Evolutionary conservation across 176 grass and related monocot genomes (phyloP), one percentile per base, ranked within the genome.

Genomic region (Carex pumila): DNA sequence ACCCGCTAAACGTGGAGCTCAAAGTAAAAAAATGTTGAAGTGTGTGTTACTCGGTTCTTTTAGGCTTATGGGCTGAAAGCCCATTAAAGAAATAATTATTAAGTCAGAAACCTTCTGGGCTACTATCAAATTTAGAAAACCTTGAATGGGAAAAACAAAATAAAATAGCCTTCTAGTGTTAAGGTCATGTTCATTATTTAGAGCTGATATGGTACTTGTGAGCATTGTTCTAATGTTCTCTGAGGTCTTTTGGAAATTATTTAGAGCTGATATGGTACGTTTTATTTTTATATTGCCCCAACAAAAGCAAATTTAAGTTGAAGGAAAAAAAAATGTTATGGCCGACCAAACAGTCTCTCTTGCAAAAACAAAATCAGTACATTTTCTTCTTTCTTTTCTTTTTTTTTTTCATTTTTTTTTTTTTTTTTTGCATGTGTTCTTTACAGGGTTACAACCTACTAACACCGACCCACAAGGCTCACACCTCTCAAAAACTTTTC

Each of bases 391-490:
- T 6, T 2, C 8, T 32, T 14, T 62, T 80, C 25, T 25, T 61
- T 50, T 30, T 49, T 50, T 4, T 39, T 49, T 39, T 0, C 12
- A 14, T 30, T 62, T 80, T 61, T 49, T 39, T 0, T 25, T 32
- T 30, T 62, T 80, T 61, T 50, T 30, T 49, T 50, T 4, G 18
- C 58, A 81, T 49, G 67, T 67, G 11, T 82, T 82, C 59, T 82
- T 22, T 76, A 76, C 72, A 76, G 11, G 31, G 41, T 65, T 74
- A 67, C 80, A 81, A 81, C 57, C 79, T 81, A 82, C 80, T 82
- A 13, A 65, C 65, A 82, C 80, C 61, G 80, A 4, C 80, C 80
- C 80, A 82, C 61, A 37, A 52, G 19, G 4, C 12, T 82, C 80
- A 82, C 80, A 50, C 32, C 61, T 82, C 80, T 65, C 80, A 45